These are phyloP conservation scores for Amanita jacksonii DNA, from an alignment of 768 basidiomycete species.

Conservation along the genomic window DNA sequence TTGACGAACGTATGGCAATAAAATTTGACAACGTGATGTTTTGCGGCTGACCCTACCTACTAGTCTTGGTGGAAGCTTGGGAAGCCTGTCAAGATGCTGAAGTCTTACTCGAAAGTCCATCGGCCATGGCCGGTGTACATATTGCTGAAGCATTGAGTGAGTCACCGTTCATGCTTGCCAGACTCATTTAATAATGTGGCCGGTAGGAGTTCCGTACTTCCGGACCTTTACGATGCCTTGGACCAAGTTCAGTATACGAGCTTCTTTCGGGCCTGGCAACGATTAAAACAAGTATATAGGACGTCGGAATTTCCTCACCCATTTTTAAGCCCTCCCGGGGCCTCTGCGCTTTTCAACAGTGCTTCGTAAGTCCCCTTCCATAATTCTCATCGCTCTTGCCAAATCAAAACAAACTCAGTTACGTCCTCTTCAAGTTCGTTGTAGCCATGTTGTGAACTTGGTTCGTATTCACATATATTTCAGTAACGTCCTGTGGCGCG, in stretches of 20 bases:
- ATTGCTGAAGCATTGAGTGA: conserved; percentile 57
- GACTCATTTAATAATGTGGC: not conserved
- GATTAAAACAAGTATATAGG: conserved; percentile 17
- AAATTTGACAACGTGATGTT: conserved; percentile 13
- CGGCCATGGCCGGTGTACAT: conserved; percentile 63
- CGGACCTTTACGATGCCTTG: conserved; percentile 56
- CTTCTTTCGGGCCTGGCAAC: not conserved
- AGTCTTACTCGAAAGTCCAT: conserved; percentile 56
- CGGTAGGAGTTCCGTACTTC: conserved; percentile 52
- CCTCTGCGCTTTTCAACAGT: conserved; percentile 51
- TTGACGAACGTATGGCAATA: conserved; percentile 39
- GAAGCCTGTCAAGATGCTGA: conserved; percentile 55
- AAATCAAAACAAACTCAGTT: conserved; percentile 21
- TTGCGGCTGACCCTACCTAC: not conserved
- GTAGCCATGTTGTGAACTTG: not conserved
- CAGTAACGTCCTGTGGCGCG: conserved; percentile 56
- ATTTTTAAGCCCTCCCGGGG: conserved; percentile 53
- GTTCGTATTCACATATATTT: conserved; percentile 4
- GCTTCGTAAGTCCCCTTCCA: conserved; percentile 33
- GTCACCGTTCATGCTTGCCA: conserved; percentile 13
- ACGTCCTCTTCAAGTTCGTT: conserved; percentile 48
- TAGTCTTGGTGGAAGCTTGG: conserved; percentile 56
- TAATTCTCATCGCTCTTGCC: no score
- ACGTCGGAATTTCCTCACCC: conserved; percentile 58
- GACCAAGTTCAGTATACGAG: conserved; percentile 31